phyloP scores from a whole-genome alignment of 345 rosid species.

The Brassica cretica region DNA sequence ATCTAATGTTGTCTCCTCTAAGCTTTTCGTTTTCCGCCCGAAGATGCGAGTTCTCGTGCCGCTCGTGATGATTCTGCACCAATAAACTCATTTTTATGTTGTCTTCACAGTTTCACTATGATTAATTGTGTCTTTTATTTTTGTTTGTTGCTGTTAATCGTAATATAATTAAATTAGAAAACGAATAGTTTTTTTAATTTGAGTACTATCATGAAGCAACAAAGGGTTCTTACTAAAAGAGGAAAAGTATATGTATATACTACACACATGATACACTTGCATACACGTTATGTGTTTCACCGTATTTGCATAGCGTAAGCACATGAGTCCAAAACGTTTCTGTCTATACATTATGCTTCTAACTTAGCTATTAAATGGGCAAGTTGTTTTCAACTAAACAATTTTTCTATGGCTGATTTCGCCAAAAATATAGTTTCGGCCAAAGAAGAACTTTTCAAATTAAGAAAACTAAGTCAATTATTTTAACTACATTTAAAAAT shows the following conservation, averaged over 20 bases:
- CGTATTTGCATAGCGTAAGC: slow-evolving; percentile 20
- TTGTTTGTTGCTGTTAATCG: neutral
- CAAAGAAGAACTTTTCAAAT: slow-evolving; percentile 3
- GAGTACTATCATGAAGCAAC: slow-evolving; percentile 8
- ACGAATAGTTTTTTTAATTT: slow-evolving; percentile 3
- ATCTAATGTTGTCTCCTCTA: slow-evolving; percentile 81
- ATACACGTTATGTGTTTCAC: slow-evolving; percentile 35
- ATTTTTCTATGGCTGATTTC: neutral
- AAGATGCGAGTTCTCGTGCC: slow-evolving; percentile 80
- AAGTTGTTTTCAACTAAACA: neutral
- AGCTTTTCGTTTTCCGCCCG: slow-evolving; percentile 86
- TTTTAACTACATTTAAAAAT: neutral
- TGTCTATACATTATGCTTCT: slow-evolving; percentile 1
- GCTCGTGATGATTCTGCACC: slow-evolving; percentile 81
- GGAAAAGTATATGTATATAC: neutral
- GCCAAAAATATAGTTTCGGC: slow-evolving; percentile 7
- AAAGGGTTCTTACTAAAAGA: slow-evolving; percentile 19
- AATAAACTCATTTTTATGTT: neutral
- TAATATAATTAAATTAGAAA: neutral
- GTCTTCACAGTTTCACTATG: neutral
- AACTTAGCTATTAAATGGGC: slow-evolving; percentile 9
- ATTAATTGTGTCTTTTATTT: neutral
- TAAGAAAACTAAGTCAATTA: neutral
- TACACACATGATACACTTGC: slow-evolving; percentile 10
- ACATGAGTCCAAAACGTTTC: slow-evolving; percentile 27